Base-by-base conservation (phyloP, 495 filamentous ascomycete genomes). In the Rhizodiscina lignyota region DNA sequence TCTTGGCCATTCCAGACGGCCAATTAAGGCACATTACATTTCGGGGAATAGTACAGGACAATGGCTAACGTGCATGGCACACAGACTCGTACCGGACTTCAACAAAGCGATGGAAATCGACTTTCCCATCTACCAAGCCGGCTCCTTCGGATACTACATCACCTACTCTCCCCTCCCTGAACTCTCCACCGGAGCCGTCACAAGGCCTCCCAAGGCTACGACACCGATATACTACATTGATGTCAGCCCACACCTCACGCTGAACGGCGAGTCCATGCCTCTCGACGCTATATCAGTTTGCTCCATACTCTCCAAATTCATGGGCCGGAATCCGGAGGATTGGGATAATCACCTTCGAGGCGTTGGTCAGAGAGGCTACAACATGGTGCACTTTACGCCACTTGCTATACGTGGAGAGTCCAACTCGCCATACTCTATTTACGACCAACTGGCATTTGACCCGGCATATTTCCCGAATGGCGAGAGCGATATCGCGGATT, bases 351-450 rank as follows among this genome's bases (percentile, higher is more conserved):
- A 96, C 51, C 66, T 96, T 35, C 63, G 69, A 41, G 89, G 89
- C 27, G 89, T 96, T 43, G 73, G 77, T 40, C 72, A 79, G 33
- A 68, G 89, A 23, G 83, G 84, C 4, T 99, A 99, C 60, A 99
- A 99, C 55, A 93, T 96, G 83, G 72, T 99, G 36, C 91, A 99
- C 55, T 99, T 96, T 51, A 94, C 91, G 3, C 91, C 91, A 5
- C 61, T 96, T 45, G 89, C 85, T 67, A 64, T 79, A 36, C 72
- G 91, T 30, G 91, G 91, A 18, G 67, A 61, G 11, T 94, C 87
- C 11, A 92, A 96, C 51, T 96, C 91, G 8, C 91, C 91, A 0
- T 99, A 96, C 64, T 94, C 87, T 54, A 72, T 99, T 37, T 91
- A 79, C 50, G 80, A 99, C 48, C 91, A 96, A 58, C 63, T 86